Evolutionary conservation across 1,284 basidiomycete genomes (phyloP), one percentile per base, ranked within the genome.

Genomic region (Apiotrichum domesticum): DNA sequence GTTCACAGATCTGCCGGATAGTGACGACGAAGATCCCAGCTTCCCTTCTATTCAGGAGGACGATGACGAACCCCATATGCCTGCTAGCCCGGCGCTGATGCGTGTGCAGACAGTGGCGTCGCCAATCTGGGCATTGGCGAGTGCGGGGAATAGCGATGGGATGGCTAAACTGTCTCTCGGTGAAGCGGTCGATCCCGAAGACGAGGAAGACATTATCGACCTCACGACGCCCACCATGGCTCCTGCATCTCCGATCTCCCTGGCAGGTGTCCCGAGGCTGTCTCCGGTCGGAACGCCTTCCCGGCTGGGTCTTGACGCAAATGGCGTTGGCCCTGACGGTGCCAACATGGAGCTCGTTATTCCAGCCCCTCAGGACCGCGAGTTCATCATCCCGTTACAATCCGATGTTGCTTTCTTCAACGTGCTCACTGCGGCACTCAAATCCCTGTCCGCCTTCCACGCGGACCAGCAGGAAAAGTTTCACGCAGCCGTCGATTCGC

Each of bases 381-480:
- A 91, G 68, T 74, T 92, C 15, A 80, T 92, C 57, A 87, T 96
- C 46, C 88, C 90, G 2, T 83, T 97, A 9, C 80, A 82, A 15
- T 86, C 90, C 37, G 91, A 96, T 68, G 81, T 84, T 35, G 83
- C 82, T 1, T 97, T 98, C 78, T 89, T 94, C 72, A 82, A 85
- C 43, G 81, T 90, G 7, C 82, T 95, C 44, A 84, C 83, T 0
- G 82, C 83, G 0, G 85, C 89, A 3, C 80, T 96, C 29, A 80
- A 84, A 47, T 81, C 84, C 0, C 82, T 95, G 34, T 84, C 86
- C 11, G 75, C 77, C 2, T 84, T 90, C 63, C 83, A 92, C 56
- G 66, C 79, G 4, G 76, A 76, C 9, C 81, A 92, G 48, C 83
- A 86, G 40, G 75, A 78, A 6, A 78, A 84, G 15, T 94, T 96